Percentiles rank a stretch among this genome's conserved stretches.
These are phyloP conservation scores for Marasmius oreades DNA, from an alignment of 1,284 basidiomycete species.

Conservation along the genomic window DNA sequence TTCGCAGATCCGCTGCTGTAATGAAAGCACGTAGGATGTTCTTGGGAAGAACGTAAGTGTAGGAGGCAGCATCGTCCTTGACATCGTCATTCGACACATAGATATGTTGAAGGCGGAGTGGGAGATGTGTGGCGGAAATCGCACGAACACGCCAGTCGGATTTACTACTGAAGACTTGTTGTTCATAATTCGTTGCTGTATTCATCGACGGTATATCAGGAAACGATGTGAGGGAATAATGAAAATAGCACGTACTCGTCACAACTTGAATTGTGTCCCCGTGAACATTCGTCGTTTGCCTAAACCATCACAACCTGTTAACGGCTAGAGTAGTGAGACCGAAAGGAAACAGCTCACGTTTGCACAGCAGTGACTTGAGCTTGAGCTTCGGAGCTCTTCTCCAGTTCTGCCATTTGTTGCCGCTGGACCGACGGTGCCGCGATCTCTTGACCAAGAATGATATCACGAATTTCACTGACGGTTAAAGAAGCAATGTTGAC, in stretches of 20 bases:
- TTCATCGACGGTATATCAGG: conserved; percentile 10
- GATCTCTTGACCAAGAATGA: conserved; percentile 97
- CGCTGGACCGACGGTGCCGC: conserved; percentile 90
- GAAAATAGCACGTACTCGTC: conserved; percentile 61
- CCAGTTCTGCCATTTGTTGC: conserved; percentile 99
- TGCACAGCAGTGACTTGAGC: conserved; percentile 96
- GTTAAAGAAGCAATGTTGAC: conserved; percentile 98
- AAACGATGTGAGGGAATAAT: neutral
- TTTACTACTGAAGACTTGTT: conserved; percentile 96
- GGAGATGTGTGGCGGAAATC: conserved; percentile 93
- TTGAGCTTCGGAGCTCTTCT: conserved; percentile 93
- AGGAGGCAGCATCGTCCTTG: conserved; percentile 92
- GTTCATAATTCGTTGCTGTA: conserved; percentile 93
- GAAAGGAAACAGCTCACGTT: conserved; percentile 72
- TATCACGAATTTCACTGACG: conserved; percentile 93
- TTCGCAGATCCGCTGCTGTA: conserved; percentile 89
- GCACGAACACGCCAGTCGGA: conserved; percentile 99
- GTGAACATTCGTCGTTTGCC: conserved; percentile 94
- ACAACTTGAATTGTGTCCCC: conserved; percentile 96
- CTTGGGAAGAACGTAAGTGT: conserved; percentile 96
- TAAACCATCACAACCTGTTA: too few relatives aligned
- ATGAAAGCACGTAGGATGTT: conserved; percentile 96
- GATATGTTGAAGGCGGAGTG: conserved; percentile 95
- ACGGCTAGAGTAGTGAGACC: too few relatives aligned
- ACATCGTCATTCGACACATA: conserved; percentile 99